These are phyloP conservation scores for Yarrowia sp. DNA, from an alignment of 805 yeast genomes.

Conservation along the genomic window DNA sequence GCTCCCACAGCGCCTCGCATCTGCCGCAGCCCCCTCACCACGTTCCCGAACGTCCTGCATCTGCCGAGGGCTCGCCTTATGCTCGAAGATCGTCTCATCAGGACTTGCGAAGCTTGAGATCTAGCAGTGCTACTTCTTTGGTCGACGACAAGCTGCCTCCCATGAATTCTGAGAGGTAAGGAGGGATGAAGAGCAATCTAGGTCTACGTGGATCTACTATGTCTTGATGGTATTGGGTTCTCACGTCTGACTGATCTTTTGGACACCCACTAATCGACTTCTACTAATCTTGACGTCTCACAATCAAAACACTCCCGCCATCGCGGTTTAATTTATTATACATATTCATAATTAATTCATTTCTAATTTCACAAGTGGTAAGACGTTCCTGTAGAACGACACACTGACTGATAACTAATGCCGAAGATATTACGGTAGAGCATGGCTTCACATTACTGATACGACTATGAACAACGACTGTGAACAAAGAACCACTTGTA, in stretches of 20 bases:
- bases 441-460: too few species aligned
- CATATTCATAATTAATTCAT: conserved; percentile 25
- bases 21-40: conserved; percentile 28
- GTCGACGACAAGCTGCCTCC: conserved; percentile 28
- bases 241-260: too few species aligned
- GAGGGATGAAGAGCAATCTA: too few species aligned
- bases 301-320: conserved; percentile 16
- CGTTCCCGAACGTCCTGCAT: conserved; percentile 36
- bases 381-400: too few species aligned
- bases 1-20: conserved; percentile 26
- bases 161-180: conserved; percentile 1
- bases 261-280: too few species aligned
- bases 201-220: too few species aligned
- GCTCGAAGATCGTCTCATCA: conserved; percentile 19
- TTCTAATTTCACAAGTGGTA: conserved; percentile 17
- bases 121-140: conserved; percentile 21
- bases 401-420: too few species aligned
- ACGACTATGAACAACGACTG: too few species aligned
- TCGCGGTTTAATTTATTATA: conserved; percentile 31
- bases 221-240: too few species aligned
- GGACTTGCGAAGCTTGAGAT: conserved; percentile 5
- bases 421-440: too few species aligned
- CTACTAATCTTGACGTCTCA: too few species aligned
- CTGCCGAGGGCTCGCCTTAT: conserved; percentile 34
- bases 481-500: too few species aligned